These are phyloP conservation scores for Neonothopanus nambi DNA, from an alignment of 1,284 basidiomycete genomes.

Conservation along the genomic window DNA sequence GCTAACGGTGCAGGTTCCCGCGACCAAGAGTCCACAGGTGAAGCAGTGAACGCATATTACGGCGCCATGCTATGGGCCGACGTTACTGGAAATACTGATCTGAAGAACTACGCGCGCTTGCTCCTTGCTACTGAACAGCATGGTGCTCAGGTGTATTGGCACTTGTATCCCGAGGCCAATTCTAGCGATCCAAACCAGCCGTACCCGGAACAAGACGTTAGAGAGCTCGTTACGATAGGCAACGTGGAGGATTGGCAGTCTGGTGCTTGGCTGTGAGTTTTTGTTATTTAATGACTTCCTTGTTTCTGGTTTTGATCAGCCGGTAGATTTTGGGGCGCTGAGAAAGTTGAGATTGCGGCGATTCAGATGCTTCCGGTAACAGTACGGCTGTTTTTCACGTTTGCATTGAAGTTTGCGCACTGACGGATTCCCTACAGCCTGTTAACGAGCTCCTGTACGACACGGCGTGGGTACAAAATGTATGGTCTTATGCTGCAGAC, in stretches of 20 bases:
- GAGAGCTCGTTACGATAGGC: conserved; percentile 33
- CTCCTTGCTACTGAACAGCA: conserved; percentile 36
- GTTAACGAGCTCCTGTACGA: conserved; percentile 36
- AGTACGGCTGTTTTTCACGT: too few species aligned
- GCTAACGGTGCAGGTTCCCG: conserved; percentile 34
- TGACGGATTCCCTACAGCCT: conserved; percentile 13
- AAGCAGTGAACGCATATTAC: conserved; percentile 37
- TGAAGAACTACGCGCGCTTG: conserved; percentile 32
- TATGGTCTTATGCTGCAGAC: conserved; percentile 27
- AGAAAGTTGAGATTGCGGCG: conserved; percentile 34
- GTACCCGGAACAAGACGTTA: conserved; percentile 32
- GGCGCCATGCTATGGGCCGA: conserved; percentile 31
- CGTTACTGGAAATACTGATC: conserved; percentile 28
- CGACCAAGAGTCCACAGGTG: conserved; percentile 35
- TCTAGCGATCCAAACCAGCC: conserved; percentile 32
- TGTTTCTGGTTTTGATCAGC: not conserved
- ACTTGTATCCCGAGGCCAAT: conserved; percentile 31
- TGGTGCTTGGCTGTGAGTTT: conserved; percentile 35
- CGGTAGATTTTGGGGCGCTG: conserved; percentile 34
- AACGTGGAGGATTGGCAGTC: conserved; percentile 36
- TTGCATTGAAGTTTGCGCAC: too few species aligned
- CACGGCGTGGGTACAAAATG: conserved; percentile 29
- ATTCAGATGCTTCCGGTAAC: conserved; percentile 38
- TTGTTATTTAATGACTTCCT: not conserved
- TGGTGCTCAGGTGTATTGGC: conserved; percentile 36